Base-by-base conservation (phyloP, 192 early-diverging fungal genomes). In the Tieghemiomyces parasiticus region DNA sequence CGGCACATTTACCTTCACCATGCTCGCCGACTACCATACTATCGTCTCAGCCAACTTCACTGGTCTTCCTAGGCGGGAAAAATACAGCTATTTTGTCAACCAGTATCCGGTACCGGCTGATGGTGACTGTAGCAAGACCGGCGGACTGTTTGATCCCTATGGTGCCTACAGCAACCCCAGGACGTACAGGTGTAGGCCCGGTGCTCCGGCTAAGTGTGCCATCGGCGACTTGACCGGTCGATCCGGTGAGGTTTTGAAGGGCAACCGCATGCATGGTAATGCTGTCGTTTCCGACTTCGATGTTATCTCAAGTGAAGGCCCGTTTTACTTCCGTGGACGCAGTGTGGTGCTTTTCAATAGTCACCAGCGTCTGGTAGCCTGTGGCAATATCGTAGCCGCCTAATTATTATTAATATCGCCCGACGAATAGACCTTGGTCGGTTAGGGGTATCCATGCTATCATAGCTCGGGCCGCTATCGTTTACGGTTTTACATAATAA, bases 31-130 rank as follows among this genome's bases (percentile, higher is more conserved):
- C 38, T 42, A 42, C 38, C 38, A 42, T 16, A 42, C 38, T 16
- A 16, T 10, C 6, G 38, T 42, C 8, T 42, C 38, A 16, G 8
- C 16, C 8, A 42, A 42, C 38, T 42, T 42, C 38, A 42, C 6
- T 6, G 38, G 38, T 42, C 38, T 42, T 16, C 38, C 6, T 16
- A 42, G 16, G 38, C 8, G 47, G 9, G 47, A 48, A n/a, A 14
- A 48, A n/a, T 48, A 48, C 47, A 48, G n/a, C 47, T 48, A 48
- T n/a, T 48, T 48, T 22, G 24, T 48, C 4, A 48, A 48, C 47
- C 19, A 48, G 22, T 22, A 48, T n/a, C 13, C 13, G 4, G 47
- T 48, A n/a, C 47, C 47, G 4, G 47, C 13, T 6, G 24, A 22
- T 22, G 47, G 47, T 4, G 47, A 48, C 47, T 48, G 47, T n/a